Evolutionary conservation across 1,139 yeast genomes (phyloP), one percentile per base, ranked within the genome.

Genomic region (Hyphopichia fennica): DNA sequence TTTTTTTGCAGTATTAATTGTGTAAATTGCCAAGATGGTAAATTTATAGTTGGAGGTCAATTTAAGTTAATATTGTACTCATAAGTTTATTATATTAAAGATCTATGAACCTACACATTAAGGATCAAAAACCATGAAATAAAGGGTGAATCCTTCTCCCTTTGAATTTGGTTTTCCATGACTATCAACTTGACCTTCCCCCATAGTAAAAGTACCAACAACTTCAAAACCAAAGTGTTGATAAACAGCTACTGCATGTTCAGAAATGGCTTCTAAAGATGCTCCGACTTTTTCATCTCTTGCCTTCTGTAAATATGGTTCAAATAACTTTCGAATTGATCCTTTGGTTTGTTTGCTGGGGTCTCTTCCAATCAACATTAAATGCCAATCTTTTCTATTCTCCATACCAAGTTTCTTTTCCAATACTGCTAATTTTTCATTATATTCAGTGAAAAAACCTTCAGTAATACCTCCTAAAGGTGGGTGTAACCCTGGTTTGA

Each of bases 221-320:
- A 39, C 39, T 38, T 40, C 29, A 35, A 47, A 47, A 3, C 49
- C 49, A 22, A 31, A 47, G 30, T 47, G 45, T 19, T 31, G 29
- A 25, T 47, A 47, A 2, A 46, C 41, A 17, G 31, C 41, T 27
- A 32, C 39, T 10, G 49, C 51, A 27, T 44, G 49, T 11, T 39
- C 35, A 18, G 34, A 28, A 16, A 46, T 40, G n/a, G 49, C 46
- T 28, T 42, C 45, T 15, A 47, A 34, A 10, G 40, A 37, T 2
- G 39, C 49, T 3, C 44, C 41, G 4, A 39, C 19, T 5, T 39
- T 38, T 11, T 39, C 38, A 15, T 35, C 36, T 28, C 30, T 37
- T 10, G 48, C 45, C 20, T 22, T 23, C 23, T 38, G 39, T n/a
- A 47, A 29, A 14, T 35, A 27, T 9, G 49, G 50, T 11, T 27